These are phyloP conservation scores for Colletotrichum endophyticum DNA, from an alignment of 2,329 filamentous ascomycete genomes.

Conservation along the genomic window DNA sequence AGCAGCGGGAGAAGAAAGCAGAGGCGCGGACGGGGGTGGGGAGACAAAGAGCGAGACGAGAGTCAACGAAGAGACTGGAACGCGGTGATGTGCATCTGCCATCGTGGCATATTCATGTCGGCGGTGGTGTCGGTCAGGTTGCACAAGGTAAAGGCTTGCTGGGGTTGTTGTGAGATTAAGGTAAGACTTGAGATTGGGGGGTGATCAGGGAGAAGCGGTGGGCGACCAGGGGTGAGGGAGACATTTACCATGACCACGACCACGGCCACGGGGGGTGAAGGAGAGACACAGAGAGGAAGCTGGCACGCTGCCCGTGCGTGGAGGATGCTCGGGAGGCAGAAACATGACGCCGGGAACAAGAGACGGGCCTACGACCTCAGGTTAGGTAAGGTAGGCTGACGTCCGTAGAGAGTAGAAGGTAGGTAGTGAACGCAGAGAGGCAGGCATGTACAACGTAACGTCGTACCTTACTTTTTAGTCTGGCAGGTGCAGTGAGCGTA, in stretches of 20 bases:
- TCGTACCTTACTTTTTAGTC: neutral
- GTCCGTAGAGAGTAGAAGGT: neutral
- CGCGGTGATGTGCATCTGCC: neutral
- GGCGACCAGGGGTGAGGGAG: neutral
- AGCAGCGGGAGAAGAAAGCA: slow-evolving; percentile 6
- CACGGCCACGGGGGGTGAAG: neutral
- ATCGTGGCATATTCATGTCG: neutral
- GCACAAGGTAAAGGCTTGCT: neutral
- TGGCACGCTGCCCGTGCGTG: neutral
- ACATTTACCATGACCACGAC: neutral
- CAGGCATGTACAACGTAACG: neutral
- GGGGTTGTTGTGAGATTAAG: neutral
- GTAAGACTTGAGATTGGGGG: neutral
- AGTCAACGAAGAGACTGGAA: neutral
- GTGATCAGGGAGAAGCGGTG: neutral
- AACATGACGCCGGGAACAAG: neutral
- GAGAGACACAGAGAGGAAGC: neutral
- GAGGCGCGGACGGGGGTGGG: neutral
- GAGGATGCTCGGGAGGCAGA: neutral
- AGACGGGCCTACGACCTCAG: neutral
- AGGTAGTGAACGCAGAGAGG: neutral
- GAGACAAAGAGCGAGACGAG: neutral
- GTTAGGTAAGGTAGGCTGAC: neutral
- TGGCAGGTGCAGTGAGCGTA: neutral
- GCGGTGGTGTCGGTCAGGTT: neutral